Percentiles rank a stretch among this genome's conserved stretches.
Conservation (phyloP, 2,329 filamentous ascomycete genomes). For the Colletotrichum endophyticum region DNA sequence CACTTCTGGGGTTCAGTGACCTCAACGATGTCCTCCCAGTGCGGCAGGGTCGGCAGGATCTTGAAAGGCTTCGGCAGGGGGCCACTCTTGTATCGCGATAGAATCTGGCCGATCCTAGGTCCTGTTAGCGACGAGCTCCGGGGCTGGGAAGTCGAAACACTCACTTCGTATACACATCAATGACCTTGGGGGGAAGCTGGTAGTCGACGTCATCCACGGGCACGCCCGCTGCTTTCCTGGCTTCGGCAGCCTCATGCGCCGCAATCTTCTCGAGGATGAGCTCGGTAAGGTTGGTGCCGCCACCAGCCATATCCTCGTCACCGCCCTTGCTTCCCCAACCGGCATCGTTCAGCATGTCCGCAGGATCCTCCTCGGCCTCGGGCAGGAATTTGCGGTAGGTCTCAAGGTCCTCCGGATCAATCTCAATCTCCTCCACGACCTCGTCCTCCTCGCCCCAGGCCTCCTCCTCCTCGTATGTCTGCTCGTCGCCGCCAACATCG, state of each 20-base stretch:
- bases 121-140: not conserved
- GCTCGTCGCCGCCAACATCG: conserved; percentile 52
- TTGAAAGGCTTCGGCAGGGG: conserved; percentile 98
- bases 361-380: conserved; percentile 70
- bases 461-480: conserved; percentile 59
- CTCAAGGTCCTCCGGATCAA: conserved; percentile 88
- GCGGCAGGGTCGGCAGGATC: conserved; percentile 87
- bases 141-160: conserved; percentile 24
- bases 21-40: conserved; percentile 88
- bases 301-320: conserved; percentile 46
- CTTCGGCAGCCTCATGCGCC: conserved; percentile 78
- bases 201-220: conserved; percentile 81
- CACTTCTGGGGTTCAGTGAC: conserved; percentile 79
- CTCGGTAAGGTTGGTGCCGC: conserved; percentile 83
- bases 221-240: conserved; percentile 46
- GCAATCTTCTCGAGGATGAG: conserved; percentile 95
- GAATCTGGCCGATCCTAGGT: conserved; percentile 77
- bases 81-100: conserved; percentile 94
- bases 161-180: conserved; percentile 92
- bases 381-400: conserved; percentile 91
- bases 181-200: conserved; percentile 86
- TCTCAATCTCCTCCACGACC: conserved; percentile 73
- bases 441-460: conserved; percentile 84
- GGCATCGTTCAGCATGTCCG: conserved; percentile 64
- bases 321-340: conserved; percentile 56